Base-by-base conservation (phyloP, 31 red algal genomes). In the Endocladia muricata region DNA sequence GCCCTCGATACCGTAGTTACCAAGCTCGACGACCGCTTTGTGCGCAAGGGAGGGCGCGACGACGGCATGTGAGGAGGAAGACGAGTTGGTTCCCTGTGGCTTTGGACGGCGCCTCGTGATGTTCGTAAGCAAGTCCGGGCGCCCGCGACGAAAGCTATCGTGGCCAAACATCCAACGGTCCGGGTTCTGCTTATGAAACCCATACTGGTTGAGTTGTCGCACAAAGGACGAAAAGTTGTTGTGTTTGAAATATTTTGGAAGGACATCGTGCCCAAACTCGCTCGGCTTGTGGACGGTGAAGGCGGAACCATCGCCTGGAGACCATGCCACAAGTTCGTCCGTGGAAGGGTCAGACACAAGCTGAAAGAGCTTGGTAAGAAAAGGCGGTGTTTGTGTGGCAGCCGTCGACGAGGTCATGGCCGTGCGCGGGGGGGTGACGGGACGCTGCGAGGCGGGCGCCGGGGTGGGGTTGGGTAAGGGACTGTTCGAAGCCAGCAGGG, bases 161-260 rank as follows among this genome's bases (percentile, higher is more conserved):
- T 97, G 90, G 9, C 89, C 90, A 74, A 97, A 97, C 56, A 77
- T 90, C 84, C 90, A 93, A 15, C 76, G 60, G 64, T 97, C 94
- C 15, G 89, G 84, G 61, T 97, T 79, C 61, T 86, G 71, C 90
- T 97, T 97, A 86, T 83, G 91, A 42, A 97, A 97, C 65, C 94
- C 90, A 74, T 97, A 97, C 61, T 93, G 90, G 75, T 97, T 97
- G 0, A 97, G 88, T 73, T 97, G 94, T 22, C 94, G 84, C 28
- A 92, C 90, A 49, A 97, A 97, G 74, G 62, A 74, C 0, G 80
- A 90, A 23, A 97, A 90, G 82, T 97, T 97, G 59, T 93, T 93
- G 64, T 97, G 94, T 77, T 93, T 94, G 59, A 97, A 97, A 66
- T 90, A 97, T 42, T 81, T 71, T 3, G 94, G 94, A 34, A 97